Base-by-base conservation (phyloP, 2,329 filamentous ascomycete species). In the Penicillium sp. region DNA sequence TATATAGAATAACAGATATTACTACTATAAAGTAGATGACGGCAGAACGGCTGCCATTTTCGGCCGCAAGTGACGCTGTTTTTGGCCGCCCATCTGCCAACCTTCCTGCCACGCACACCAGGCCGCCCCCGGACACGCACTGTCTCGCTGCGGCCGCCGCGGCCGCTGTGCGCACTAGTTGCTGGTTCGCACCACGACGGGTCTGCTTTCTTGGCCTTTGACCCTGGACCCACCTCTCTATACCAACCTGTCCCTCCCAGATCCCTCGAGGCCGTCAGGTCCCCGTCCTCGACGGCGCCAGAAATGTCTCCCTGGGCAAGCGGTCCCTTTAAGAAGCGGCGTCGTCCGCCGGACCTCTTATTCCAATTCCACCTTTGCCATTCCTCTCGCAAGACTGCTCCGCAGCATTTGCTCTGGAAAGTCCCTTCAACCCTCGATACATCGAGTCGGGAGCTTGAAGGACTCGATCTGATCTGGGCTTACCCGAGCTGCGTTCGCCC, bases 41-140 rank as follows among this genome's bases (percentile, higher is more conserved):
- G 52, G 52, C 52, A 55, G 42, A 55, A 23, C n/a, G 47, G 40
- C 52, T 23, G 39, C 52, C 48, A 46, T 23, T 34, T 34, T 24
- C 42, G 47, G 52, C 47, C 46, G 39, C 37, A 39, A 40, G 21
- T 39, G 52, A 39, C 47, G 46, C 52, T 28, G 33, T 55, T 55
- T 55, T 55, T 47, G 39, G 52, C 34, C 28, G 52, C 33, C 39
- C 39, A 55, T 55, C 48, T 51, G 47, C 52, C 52, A 55, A 33
- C 24, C 31, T 34, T 51, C 24, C 47, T 42, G 21, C 52, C 46
- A 55, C 52, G n/a, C 52, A 46, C 48, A 37, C 31, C 40, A 26
- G 31, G 21, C 16, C 26, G n/a, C 24, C 34, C n/a, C 13, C 29
- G 13, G 29, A 33, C 44, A 49, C 40, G 47, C 47, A 54, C 47